Conservation (phyloP, 2,329 filamentous ascomycete genomes). For the Fusarium paranaense region DNA sequence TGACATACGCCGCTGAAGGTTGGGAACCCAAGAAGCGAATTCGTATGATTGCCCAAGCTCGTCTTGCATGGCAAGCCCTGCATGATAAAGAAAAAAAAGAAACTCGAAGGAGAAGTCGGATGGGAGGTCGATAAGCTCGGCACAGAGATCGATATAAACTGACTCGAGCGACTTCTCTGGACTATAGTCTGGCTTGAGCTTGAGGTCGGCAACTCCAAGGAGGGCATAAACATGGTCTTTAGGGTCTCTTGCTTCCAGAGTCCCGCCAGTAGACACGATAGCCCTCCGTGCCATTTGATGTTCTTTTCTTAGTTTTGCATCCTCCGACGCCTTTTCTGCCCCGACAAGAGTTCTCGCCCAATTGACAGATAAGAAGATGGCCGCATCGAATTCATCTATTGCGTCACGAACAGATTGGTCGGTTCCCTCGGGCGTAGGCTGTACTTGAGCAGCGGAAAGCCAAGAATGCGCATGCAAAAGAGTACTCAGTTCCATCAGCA, state of each 20-base stretch:
- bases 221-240: conserved; percentile 13
- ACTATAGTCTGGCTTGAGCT: conserved; percentile 5
- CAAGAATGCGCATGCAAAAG: neutral
- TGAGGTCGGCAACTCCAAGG: neutral
- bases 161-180: neutral
- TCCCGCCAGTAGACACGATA: neutral
- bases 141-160: neutral
- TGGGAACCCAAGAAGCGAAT: conserved; percentile 7
- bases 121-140: neutral
- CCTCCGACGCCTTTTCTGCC: neutral
- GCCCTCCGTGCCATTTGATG: neutral
- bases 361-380: neutral
- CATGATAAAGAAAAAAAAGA: neutral
- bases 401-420: neutral
- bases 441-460: neutral
- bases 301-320: neutral
- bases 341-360: neutral
- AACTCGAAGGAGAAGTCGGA: accelerated
- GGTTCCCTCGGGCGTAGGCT: neutral
- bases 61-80: neutral
- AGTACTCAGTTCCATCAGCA: neutral
- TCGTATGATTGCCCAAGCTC: neutral
- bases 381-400: neutral
- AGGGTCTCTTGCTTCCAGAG: neutral
- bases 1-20: neutral